Evolutionary conservation across 495 filamentous ascomycete species (phyloP).

Genomic region (Neurospora sp.): DNA sequence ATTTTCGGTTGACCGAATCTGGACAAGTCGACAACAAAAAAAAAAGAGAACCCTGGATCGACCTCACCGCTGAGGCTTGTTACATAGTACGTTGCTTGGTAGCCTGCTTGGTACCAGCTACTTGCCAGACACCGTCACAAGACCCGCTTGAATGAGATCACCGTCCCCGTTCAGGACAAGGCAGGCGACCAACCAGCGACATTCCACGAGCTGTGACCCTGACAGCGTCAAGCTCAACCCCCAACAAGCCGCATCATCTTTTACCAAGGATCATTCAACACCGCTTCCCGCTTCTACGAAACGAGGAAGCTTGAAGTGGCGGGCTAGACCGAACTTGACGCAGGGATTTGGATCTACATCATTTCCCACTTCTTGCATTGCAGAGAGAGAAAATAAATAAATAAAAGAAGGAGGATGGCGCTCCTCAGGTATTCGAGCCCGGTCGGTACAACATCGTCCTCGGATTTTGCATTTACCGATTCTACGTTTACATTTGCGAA

Average conservation of each 20-base stretch:
- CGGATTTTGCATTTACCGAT: background rate
- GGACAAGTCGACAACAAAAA: background rate
- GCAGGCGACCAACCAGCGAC: background rate
- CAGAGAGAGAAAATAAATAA: background rate
- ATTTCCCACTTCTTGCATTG: background rate
- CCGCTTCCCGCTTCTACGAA: background rate
- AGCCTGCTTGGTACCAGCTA: background rate
- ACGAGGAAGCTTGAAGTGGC: background rate
- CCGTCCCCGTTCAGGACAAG: background rate
- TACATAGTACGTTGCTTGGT: background rate
- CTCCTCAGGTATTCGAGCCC: background rate
- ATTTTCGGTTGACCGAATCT: background rate
- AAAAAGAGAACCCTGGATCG: background rate
- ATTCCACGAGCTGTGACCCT: background rate
- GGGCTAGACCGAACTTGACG: background rate
- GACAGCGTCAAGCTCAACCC: background rate
- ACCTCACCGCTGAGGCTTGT: background rate
- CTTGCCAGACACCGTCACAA: background rate
- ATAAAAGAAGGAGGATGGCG: background rate
- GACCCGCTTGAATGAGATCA: background rate
- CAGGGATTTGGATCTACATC: background rate
- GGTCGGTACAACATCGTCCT: too few relatives aligned
- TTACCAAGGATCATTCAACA: background rate
- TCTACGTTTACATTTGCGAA: background rate
- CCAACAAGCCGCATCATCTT: background rate